A percentile compares a stretch with the other conserved stretches of the same genome.
These are phyloP conservation scores for Myxozyma vanderwaltii DNA, from an alignment of 805 yeast species.

Conservation along the genomic window DNA sequence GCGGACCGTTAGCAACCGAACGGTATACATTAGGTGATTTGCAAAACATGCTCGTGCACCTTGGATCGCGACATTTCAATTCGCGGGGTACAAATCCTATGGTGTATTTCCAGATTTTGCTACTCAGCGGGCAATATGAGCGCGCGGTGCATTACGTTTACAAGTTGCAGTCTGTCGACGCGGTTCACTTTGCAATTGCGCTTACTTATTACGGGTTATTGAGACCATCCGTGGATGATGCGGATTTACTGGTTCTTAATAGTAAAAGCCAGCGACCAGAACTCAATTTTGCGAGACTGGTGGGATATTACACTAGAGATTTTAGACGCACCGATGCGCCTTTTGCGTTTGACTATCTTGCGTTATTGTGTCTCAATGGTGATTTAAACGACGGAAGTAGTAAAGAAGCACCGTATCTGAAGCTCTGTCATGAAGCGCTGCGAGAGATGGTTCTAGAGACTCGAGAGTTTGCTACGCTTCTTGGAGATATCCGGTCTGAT, in stretches of 20 bases:
- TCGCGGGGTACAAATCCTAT: conserved; percentile 62
- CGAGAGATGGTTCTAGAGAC: conserved; percentile 84
- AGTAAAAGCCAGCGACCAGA: conserved; percentile 42
- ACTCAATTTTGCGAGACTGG: conserved; percentile 57
- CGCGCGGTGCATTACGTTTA: conserved; percentile 69
- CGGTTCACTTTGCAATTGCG: conserved; percentile 86
- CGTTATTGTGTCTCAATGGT: conserved; percentile 64
- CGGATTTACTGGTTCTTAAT: conserved; percentile 45
- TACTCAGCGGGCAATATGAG: conserved; percentile 79
- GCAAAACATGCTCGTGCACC: conserved; percentile 67
- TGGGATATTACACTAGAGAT: conserved; percentile 79
- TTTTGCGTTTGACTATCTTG: conserved; percentile 87
- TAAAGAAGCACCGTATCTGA: conserved; percentile 46
- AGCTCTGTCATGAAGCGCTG: conserved; percentile 72
- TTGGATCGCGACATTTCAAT: conserved; percentile 74
- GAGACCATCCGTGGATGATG: conserved; percentile 48
- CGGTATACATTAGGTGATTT: conserved; percentile 70
- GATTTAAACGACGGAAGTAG: conserved; percentile 33
- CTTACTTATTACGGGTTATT: conserved; percentile 72
- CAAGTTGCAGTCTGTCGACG: conserved; percentile 71
- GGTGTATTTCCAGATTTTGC: conserved; percentile 70
- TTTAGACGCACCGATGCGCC: conserved; percentile 86
- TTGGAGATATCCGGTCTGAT: conserved; percentile 80
- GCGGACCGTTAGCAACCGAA: conserved; percentile 4
- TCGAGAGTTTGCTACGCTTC: conserved; percentile 73